Conservation (phyloP, 257 asterid species). For the Primulina huaijiensis region DNA sequence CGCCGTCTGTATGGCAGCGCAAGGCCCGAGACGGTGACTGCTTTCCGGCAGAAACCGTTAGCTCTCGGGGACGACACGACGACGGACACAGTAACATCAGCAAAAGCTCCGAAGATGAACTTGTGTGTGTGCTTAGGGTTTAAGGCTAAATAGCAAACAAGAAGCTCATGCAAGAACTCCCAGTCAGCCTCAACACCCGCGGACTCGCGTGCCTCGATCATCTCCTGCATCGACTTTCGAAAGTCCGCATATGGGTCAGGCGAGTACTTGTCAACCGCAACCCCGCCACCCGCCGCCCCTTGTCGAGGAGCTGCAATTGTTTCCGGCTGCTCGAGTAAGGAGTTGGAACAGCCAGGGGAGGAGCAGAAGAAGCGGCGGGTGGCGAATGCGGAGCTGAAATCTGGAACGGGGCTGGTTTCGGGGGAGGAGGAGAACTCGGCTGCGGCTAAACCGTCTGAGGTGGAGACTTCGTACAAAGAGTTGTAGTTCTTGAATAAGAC, state of each 20-base stretch:
- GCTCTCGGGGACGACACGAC: conserved; percentile 16
- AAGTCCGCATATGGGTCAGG: conserved; percentile 74
- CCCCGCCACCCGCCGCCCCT: too few relatives aligned
- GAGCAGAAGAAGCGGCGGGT: conserved; percentile 80
- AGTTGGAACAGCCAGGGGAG: conserved; percentile 74
- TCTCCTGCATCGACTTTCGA: conserved; percentile 73
- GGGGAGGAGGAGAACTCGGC: too few relatives aligned
- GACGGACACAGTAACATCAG: conserved; percentile 64
- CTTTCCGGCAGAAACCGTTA: too few relatives aligned
- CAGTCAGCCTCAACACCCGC: conserved; percentile 39
- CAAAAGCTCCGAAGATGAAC: conserved; percentile 58
- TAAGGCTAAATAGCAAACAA: conserved; percentile 55
- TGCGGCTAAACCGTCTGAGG: too few relatives aligned
- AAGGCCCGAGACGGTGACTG: too few relatives aligned
- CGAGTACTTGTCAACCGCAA: too few relatives aligned
- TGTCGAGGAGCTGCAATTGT: background rate
- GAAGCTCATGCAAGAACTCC: conserved; percentile 70
- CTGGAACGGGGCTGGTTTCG: conserved; percentile 31
- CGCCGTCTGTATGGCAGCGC: too few relatives aligned
- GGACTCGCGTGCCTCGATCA: conserved; percentile 54
- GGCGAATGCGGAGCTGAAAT: conserved; percentile 60
- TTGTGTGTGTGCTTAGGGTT: conserved; percentile 74
- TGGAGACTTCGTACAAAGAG: too few relatives aligned
- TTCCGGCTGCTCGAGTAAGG: conserved; percentile 44
- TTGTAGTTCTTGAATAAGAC: too few relatives aligned